Percentiles rank a stretch among this genome's conserved stretches.
Evolutionary conservation across 2,329 filamentous ascomycete species (phyloP).

Genomic region (Acrocalymma vagum): DNA sequence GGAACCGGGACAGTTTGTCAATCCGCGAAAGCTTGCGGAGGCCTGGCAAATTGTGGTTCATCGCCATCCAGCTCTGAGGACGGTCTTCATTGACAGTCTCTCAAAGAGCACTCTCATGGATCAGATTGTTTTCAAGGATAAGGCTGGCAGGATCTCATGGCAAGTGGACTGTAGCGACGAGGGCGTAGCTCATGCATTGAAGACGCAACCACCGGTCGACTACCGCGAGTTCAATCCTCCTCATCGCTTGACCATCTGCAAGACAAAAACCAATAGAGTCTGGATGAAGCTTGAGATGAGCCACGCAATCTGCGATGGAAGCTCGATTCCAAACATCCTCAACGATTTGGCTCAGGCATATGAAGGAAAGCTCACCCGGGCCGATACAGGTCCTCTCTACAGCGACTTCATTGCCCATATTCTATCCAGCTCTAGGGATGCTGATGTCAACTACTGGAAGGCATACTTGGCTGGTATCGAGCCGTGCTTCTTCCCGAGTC

Average conservation of each 20-base stretch:
- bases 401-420: slow-evolving; percentile 49
- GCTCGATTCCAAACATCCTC: slow-evolving; percentile 59
- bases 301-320: slow-evolving; percentile 61
- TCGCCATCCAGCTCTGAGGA: slow-evolving; percentile 40
- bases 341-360: slow-evolving; percentile 58
- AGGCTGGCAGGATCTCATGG: slow-evolving; percentile 32
- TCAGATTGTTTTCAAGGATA: slow-evolving; percentile 41
- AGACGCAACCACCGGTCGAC: slow-evolving; percentile 31
- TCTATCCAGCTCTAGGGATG: slow-evolving; percentile 34
- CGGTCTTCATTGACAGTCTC: slow-evolving; percentile 45
- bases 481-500: slow-evolving; percentile 56
- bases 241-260: slow-evolving; percentile 57
- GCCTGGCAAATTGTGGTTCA: slow-evolving; percentile 46
- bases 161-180: slow-evolving; percentile 31
- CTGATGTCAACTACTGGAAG: slow-evolving; percentile 56
- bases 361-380: slow-evolving; percentile 47
- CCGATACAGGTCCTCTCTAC: slow-evolving; percentile 46
- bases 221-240: slow-evolving; percentile 47
- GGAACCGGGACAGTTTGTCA: slow-evolving; percentile 16
- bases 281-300: slow-evolving; percentile 61
- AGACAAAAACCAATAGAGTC: slow-evolving; percentile 46
- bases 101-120: slow-evolving; percentile 41
- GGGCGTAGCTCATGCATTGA: slow-evolving; percentile 23
- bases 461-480: slow-evolving; percentile 53
- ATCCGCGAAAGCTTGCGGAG: slow-evolving; percentile 35